Evolutionary conservation across 768 basidiomycete genomes (phyloP), one percentile per base, ranked within the genome.

Genomic region (Phlegmacium glaucopus): DNA sequence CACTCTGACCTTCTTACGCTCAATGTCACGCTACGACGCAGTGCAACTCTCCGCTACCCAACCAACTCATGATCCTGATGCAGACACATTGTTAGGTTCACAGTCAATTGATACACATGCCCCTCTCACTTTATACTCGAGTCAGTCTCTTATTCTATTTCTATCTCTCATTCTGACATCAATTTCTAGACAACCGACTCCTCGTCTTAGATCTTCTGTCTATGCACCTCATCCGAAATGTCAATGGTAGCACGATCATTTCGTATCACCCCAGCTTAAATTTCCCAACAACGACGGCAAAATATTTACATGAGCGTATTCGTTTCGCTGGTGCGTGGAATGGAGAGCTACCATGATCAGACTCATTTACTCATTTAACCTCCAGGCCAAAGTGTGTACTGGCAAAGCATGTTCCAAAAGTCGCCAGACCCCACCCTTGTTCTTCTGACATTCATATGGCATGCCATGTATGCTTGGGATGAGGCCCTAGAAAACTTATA

Each of bases 401-500:
- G 75, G 73, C 63, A 69, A 42, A 66, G 63, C 17, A 61, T 71
- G 37, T 64, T 72, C 22, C 48, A 54, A 48, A 61, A 56, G 17
- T 71, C 78, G 1, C 58, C 61, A 3, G 81, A 82, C 49, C 78
- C 79, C 3, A 81, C 80, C 0, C 75, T 81, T 45, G 49, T 80
- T 0, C 63, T 82, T 22, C 55, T 82, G 12, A 67, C 72, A 5
- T 71, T 74, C 34, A 61, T 81, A 11, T 82, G 80, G 81, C 74
- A 82, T 44, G 73, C 78, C 5, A 42, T 81, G 42, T 83, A 82
- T 51, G 75, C 76, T 0, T 83, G 79, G 79, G 80, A 83, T 45
- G 74, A 82, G 55, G 67, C 79, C 0, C 58, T 82, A 9, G 80
- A 81, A 53, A 61, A 62, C 17, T 61, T 83, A 8, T 81, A 80